phyloP scores from a whole-genome alignment of 208 protist species.

The Leishmania mexicana region DNA sequence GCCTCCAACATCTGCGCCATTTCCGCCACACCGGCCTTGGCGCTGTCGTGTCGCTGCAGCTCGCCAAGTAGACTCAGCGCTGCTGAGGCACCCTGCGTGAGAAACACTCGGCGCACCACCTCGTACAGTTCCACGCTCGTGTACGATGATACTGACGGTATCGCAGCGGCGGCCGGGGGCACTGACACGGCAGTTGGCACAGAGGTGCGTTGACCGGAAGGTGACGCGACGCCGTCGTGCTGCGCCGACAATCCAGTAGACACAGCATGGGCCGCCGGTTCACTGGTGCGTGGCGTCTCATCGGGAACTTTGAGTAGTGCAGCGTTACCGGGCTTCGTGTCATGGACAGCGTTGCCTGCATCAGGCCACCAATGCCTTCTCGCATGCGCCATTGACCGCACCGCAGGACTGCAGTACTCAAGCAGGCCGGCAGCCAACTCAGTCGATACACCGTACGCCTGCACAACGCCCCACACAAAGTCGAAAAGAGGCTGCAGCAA shows the following conservation, averaged over 20 bases:
- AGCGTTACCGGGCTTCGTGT: background rate
- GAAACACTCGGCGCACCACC: slow-evolving; percentile 27
- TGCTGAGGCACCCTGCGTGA: slow-evolving; percentile 23
- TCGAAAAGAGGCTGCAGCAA: slow-evolving; percentile 34
- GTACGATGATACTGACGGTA: slow-evolving; percentile 5
- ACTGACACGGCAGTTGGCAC: background rate
- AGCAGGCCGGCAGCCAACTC: slow-evolving; percentile 12
- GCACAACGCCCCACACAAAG: slow-evolving; percentile 25
- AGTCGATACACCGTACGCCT: slow-evolving; percentile 14
- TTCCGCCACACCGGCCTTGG: slow-evolving; percentile 17
- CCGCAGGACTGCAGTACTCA: slow-evolving; percentile 27
- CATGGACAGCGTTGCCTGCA: background rate
- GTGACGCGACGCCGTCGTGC: background rate
- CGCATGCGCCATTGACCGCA: slow-evolving; percentile 18
- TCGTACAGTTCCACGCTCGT: slow-evolving; percentile 30
- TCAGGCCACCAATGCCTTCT: background rate
- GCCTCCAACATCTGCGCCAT: slow-evolving; percentile 27
- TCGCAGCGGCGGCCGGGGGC: background rate
- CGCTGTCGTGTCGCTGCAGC: slow-evolving; percentile 24
- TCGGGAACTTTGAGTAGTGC: background rate
- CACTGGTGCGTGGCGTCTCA: background rate
- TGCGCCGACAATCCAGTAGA: background rate
- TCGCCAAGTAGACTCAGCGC: slow-evolving; percentile 21
- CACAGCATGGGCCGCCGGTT: background rate
- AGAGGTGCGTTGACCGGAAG: background rate